These are phyloP conservation scores for Tilletiopsis washingtonensis DNA, from an alignment of 1,284 basidiomycete species.

Conservation along the genomic window DNA sequence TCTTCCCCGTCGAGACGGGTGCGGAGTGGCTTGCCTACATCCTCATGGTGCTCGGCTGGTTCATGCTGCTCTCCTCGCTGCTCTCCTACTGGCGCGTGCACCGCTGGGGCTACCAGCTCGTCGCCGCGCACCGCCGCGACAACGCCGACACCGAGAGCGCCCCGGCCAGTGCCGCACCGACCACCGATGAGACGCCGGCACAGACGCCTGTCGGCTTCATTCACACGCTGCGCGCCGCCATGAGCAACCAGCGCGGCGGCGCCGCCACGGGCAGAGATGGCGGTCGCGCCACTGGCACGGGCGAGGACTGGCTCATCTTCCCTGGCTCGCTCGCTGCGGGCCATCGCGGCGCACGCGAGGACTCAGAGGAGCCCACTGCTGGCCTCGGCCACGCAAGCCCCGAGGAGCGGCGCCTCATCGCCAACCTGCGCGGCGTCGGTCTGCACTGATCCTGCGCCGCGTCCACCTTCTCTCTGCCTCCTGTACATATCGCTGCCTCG, in stretches of 20 bases:
- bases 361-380: conserved; percentile 3
- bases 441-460: no score
- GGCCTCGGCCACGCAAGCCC: conserved; percentile 15
- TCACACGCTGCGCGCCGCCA: conserved; percentile 12
- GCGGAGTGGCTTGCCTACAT: conserved; percentile 78
- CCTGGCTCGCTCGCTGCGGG: conserved; percentile 13
- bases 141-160: conserved; percentile 4
- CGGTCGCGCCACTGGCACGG: conserved; percentile 9
- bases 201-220: conserved; percentile 20
- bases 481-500: no score
- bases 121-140: conserved; percentile 28
- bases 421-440: conserved; percentile 21
- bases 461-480: neutral
- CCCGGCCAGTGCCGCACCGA: neutral
- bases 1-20: conserved; percentile 42
- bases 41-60: conserved; percentile 86
- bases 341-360: conserved; percentile 5
- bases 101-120: conserved; percentile 34
- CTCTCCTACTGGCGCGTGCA: conserved; percentile 61
- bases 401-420: conserved; percentile 22
- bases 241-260: conserved; percentile 3
- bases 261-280: neutral
- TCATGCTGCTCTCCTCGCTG: conserved; percentile 61
- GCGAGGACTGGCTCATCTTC: conserved; percentile 38
- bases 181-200: neutral